A percentile compares a stretch with the other conserved stretches of the same genome.
Conservation (phyloP, 768 basidiomycete genomes). For the Suillus alpinus region DNA sequence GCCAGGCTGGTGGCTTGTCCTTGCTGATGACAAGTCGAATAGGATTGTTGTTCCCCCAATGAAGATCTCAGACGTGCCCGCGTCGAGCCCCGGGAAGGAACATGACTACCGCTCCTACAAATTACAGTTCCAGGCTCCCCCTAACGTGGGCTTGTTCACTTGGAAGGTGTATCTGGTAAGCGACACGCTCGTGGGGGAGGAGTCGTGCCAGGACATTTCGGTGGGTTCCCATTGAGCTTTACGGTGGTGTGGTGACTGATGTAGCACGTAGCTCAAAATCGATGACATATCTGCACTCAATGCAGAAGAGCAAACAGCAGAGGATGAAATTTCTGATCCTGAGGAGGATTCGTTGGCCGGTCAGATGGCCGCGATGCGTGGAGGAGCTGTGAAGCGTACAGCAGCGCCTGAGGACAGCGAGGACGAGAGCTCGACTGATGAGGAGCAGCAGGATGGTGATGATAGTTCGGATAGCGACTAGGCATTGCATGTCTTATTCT, state of each 20-base stretch:
- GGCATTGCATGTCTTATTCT: background rate
- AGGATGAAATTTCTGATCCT: conserved; percentile 97
- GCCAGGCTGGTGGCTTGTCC: conserved; percentile 88
- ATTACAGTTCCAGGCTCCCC: conserved; percentile 93
- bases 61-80: conserved; percentile 78
- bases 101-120: conserved; percentile 81
- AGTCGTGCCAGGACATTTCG: conserved; percentile 64
- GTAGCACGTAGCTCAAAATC: conserved; percentile 66
- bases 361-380: conserved; percentile 96
- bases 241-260: conserved; percentile 4
- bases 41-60: conserved; percentile 85
- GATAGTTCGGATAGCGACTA: conserved; percentile 50
- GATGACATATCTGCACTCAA: conserved; percentile 63
- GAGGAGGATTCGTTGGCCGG: conserved; percentile 96
- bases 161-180: conserved; percentile 87
- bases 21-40: conserved; percentile 84
- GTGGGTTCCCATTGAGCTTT: conserved; percentile 41
- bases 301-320: conserved; percentile 57
- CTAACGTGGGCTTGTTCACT: conserved; percentile 75
- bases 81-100: conserved; percentile 43
- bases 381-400: conserved; percentile 75
- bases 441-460: conserved; percentile 48
- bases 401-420: conserved; percentile 42
- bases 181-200: conserved; percentile 87
- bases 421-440: conserved; percentile 51